Percentiles rank a stretch among this genome's conserved stretches.
Evolutionary conservation across 2,329 filamentous ascomycete genomes (phyloP).

Genomic region (Talaromyces sp.): DNA sequence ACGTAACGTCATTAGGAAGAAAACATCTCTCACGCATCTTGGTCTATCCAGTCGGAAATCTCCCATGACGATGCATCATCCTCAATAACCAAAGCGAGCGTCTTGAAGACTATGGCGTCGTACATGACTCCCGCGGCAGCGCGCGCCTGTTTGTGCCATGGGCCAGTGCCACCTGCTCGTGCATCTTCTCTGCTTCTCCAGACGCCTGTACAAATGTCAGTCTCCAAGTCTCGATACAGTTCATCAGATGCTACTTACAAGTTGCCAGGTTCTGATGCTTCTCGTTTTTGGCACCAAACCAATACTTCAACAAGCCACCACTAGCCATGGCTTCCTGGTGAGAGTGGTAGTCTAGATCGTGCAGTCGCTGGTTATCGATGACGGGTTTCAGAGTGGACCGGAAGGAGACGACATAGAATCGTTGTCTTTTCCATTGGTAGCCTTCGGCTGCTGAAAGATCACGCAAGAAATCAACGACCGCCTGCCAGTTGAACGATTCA

Average conservation of each 20-base stretch:
- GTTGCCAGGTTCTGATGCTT: constrained; percentile 78
- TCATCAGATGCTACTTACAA: constrained; percentile 48
- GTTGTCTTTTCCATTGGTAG: constrained; percentile 57
- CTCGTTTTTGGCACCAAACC: constrained; percentile 74
- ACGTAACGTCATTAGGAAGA: constrained; percentile 6
- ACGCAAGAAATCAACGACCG: constrained; percentile 57
- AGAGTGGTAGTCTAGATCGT: constrained; percentile 70
- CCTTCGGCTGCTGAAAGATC: constrained; percentile 49
- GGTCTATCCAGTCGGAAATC: constrained; percentile 44
- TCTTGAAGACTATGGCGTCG: constrained; percentile 66
- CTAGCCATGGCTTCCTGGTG: constrained; percentile 75
- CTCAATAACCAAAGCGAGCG: constrained; percentile 61
- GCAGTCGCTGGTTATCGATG: constrained; percentile 66
- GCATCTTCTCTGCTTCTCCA: constrained; percentile 59
- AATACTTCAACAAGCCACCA: constrained; percentile 88
- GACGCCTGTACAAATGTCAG: constrained; percentile 56
- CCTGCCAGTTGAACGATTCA: constrained; percentile 74
- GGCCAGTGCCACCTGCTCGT: constrained; percentile 58
- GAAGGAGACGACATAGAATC: constrained; percentile 84
- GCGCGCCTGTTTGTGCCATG: constrained; percentile 56
- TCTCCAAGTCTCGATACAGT: constrained; percentile 25
- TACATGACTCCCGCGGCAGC: constrained; percentile 48
- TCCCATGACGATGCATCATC: constrained; percentile 64
- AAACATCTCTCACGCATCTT: background rate
- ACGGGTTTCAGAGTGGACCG: constrained; percentile 66